Percentiles rank a stretch among this genome's conserved stretches.
Conservation (phyloP, 371 early-diverging fungal species). For the Zychaea mexicana region DNA sequence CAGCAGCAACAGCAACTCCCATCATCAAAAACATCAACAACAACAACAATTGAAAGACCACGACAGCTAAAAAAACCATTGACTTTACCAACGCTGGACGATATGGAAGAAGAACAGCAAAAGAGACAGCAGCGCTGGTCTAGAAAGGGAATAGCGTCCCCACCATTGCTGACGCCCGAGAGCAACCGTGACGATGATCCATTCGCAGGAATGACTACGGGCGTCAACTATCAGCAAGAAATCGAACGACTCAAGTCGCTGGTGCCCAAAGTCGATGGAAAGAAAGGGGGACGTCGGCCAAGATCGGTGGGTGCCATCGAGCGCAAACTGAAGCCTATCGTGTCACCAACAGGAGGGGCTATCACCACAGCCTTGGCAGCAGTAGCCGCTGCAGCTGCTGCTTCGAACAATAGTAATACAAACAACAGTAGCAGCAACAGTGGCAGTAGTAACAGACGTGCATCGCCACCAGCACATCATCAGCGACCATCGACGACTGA, state of each 20-base stretch:
- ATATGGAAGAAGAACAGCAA: background rate
- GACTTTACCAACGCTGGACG: background rate
- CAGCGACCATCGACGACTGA: background rate
- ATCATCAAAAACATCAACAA: no score
- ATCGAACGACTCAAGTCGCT: conserved; percentile 49
- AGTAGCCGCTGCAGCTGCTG: no score
- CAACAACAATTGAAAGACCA: background rate
- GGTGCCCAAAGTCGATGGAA: conserved; percentile 36
- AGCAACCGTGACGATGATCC: conserved; percentile 26
- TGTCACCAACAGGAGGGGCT: background rate
- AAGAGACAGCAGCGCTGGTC: background rate
- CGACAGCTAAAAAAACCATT: background rate
- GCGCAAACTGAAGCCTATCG: background rate
- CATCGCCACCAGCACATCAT: background rate
- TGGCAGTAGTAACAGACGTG: no score
- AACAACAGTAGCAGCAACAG: no score
- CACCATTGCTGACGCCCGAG: conserved; percentile 17
- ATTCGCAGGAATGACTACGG: conserved; percentile 53
- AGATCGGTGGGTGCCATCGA: background rate
- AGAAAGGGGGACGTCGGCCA: background rate
- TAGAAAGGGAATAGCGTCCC: background rate
- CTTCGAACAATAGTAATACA: no score
- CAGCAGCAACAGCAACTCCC: no score
- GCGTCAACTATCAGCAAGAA: conserved; percentile 45
- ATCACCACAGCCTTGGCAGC: no score